Evolutionary conservation across 768 basidiomycete species (phyloP).

Genomic region (Dioszegia crocea): DNA sequence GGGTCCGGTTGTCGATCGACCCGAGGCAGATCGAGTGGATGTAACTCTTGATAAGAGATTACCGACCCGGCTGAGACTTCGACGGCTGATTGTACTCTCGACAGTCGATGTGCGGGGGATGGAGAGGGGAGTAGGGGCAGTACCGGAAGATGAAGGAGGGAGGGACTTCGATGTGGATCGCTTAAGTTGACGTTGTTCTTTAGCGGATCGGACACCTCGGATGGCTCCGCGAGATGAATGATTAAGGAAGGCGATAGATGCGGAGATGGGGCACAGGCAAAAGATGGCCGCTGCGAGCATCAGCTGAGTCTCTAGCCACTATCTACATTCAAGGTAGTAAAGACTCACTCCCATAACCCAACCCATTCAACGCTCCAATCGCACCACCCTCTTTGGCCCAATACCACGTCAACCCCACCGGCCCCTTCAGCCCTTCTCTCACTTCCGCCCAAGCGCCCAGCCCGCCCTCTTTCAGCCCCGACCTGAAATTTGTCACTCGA

Average conservation of each 20-base stretch:
- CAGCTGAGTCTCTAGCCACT: background rate
- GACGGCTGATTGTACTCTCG: background rate
- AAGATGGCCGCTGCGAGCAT: constrained; percentile 1
- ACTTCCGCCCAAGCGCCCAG: constrained; percentile 4
- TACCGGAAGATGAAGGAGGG: background rate
- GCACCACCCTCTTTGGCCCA: constrained; percentile 9
- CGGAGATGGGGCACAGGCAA: constrained; percentile 1
- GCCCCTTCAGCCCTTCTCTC: constrained; percentile 8
- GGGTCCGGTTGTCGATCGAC: background rate
- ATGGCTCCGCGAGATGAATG: constrained; percentile 4
- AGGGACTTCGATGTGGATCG: background rate
- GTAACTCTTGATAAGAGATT: background rate
- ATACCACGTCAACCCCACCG: constrained; percentile 6
- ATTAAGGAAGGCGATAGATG: constrained; percentile 7
- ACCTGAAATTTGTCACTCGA: background rate
- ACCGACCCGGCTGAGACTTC: constrained; percentile 4
- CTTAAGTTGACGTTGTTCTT: background rate
- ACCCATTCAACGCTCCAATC: background rate
- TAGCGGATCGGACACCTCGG: background rate
- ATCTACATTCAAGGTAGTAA: background rate
- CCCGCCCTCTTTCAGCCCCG: constrained; percentile 2
- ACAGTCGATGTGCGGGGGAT: constrained; percentile 1
- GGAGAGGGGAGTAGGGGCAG: background rate
- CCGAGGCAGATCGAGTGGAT: background rate
- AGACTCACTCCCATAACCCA: constrained; percentile 8